Percentiles rank a stretch among this genome's conserved stretches.
phyloP scores from a whole-genome alignment of 441 rosid genomes.

The Populus hybrid region DNA sequence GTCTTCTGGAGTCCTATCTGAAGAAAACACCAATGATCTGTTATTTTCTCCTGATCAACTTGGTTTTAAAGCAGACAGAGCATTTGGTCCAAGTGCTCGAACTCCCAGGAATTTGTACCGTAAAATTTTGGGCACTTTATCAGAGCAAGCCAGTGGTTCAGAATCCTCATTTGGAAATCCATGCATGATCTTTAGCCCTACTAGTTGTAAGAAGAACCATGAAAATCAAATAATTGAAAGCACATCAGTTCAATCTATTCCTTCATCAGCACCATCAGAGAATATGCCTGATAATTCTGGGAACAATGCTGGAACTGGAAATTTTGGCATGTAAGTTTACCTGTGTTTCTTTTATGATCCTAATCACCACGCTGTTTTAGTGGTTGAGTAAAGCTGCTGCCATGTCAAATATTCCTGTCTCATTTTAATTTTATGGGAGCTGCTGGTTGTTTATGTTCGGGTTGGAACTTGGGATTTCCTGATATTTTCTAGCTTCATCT shows the following conservation, averaged over 20 bases:
- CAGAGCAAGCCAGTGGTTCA: conserved; percentile 39
- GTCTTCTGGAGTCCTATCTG: conserved; percentile 49
- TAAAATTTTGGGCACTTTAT: conserved; percentile 36
- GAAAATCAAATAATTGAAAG: conserved; percentile 38
- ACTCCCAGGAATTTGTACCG: conserved; percentile 53
- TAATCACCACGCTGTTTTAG: not conserved
- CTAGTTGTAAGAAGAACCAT: conserved; percentile 38
- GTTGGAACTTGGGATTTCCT: not conserved
- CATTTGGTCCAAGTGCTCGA: conserved; percentile 32
- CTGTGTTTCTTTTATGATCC: not conserved
- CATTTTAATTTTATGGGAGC: not conserved
- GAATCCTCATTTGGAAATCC: conserved; percentile 53
- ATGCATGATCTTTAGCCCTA: conserved; percentile 46
- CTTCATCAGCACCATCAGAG: conserved; percentile 39
- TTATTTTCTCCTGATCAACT: conserved; percentile 69
- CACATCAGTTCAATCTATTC: conserved; percentile 31
- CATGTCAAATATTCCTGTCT: not conserved
- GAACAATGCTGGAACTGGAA: conserved; percentile 45
- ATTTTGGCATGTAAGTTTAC: conserved; percentile 58
- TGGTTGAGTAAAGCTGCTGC: not conserved
- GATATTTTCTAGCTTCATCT: not conserved
- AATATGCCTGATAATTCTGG: conserved; percentile 33
- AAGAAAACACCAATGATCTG: conserved; percentile 50
- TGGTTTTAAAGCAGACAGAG: conserved; percentile 38
- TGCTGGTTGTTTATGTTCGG: not conserved